Conservation (phyloP, 176 grass and related monocot species). For the Eragrostis nindensis region DNA sequence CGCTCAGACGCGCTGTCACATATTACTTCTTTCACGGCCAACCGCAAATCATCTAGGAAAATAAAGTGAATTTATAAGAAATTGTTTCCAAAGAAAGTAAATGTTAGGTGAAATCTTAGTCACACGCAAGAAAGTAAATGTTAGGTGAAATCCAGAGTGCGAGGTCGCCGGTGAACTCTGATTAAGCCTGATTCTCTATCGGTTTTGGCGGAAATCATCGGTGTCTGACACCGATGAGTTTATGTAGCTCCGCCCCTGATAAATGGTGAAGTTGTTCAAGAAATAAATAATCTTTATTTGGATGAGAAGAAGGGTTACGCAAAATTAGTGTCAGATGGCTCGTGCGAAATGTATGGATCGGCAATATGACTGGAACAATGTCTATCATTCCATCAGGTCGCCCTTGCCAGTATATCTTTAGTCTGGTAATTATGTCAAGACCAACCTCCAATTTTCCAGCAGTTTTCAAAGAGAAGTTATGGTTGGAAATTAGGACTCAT, state of each 20-base stretch:
- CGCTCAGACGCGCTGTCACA: conserved; percentile 68
- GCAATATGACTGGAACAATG: conserved; percentile 12
- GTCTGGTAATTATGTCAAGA: conserved; percentile 31
- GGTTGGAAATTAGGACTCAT: background rate
- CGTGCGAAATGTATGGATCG: background rate
- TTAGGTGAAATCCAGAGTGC: too few relatives aligned
- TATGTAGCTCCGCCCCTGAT: too few relatives aligned
- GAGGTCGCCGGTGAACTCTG: too few relatives aligned
- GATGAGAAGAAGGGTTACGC: background rate
- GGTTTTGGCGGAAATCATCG: too few relatives aligned
- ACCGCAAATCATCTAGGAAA: conserved; percentile 73
- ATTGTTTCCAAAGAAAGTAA: background rate
- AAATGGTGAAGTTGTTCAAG: background rate
- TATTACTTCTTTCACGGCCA: conserved; percentile 95
- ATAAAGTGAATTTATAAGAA: background rate
- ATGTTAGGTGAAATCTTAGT: background rate
- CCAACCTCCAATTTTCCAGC: background rate
- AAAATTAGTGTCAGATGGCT: background rate
- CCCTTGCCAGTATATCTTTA: background rate
- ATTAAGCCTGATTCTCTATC: too few relatives aligned
- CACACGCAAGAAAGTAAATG: background rate
- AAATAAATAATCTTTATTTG: background rate
- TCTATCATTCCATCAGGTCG: background rate
- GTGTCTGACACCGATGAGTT: too few relatives aligned
- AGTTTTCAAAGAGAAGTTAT: background rate